Conservation (phyloP, 352 stramenopile genomes). For the Paralagenidium karlingii region DNA sequence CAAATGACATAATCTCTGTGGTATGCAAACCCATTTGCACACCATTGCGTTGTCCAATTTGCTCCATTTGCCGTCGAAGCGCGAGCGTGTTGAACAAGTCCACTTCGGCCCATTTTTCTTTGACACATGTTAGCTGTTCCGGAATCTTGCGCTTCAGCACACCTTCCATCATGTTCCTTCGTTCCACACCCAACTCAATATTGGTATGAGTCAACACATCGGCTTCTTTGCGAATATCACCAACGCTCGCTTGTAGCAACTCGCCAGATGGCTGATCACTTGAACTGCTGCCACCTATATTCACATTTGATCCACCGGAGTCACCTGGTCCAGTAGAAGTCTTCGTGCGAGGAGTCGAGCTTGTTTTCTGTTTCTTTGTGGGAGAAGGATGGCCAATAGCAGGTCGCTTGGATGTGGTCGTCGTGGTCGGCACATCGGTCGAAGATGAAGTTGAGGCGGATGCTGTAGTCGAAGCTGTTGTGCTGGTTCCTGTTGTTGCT, state of each 20-base stretch:
- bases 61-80: conserved; percentile 41
- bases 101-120: conserved; percentile 67
- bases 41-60: conserved; percentile 25
- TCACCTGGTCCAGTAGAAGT: conserved; percentile 16
- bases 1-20: conserved; percentile 73
- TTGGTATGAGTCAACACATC: conserved; percentile 77
- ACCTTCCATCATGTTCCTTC: conserved; percentile 68
- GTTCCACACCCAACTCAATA: conserved; percentile 62
- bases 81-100: conserved; percentile 70
- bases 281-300: too few relatives aligned
- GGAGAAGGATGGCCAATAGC: conserved; percentile 21
- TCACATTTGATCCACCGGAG: conserved; percentile 13
- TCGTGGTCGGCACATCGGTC: background rate
- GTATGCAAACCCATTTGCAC: conserved; percentile 38
- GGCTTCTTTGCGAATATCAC: conserved; percentile 68
- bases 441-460: conserved; percentile 1
- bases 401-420: background rate
- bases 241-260: conserved; percentile 41
- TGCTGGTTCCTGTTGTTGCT: conserved; percentile 6
- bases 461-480: conserved; percentile 13
- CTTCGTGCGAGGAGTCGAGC: conserved; percentile 13
- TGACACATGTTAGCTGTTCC: conserved; percentile 22
- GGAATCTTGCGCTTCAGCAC: conserved; percentile 12
- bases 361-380: conserved; percentile 54
- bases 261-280: too few relatives aligned